Conservation (phyloP, 495 filamentous ascomycete species). For the Talaromyces ruber region DNA sequence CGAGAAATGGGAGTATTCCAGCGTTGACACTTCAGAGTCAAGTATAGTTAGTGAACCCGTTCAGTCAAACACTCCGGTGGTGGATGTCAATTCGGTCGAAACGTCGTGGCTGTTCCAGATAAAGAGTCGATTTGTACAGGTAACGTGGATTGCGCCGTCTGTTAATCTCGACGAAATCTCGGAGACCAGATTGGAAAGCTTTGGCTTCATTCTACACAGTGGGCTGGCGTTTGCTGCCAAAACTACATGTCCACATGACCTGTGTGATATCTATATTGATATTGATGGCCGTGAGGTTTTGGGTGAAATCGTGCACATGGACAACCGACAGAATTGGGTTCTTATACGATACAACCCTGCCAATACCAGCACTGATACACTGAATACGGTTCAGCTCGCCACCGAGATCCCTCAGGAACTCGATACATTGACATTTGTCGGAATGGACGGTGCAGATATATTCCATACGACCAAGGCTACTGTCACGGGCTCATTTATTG, state of each 20-base stretch:
- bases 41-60: not conserved
- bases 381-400: not conserved
- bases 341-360: not conserved
- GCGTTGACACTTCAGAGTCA: not conserved
- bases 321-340: constrained; percentile 3
- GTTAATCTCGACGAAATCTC: not conserved
- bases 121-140: constrained; percentile 3
- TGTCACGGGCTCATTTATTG: constrained; percentile 3
- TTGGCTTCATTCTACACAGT: not conserved
- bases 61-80: not conserved
- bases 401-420: constrained; percentile 1
- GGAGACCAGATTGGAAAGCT: not conserved
- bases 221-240: not conserved
- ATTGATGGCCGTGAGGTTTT: constrained; percentile 2
- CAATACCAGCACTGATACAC: not conserved
- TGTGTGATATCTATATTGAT: constrained; percentile 6
- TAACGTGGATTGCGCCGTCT: constrained; percentile 1
- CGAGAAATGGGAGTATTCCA: constrained; percentile 2
- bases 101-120: not conserved
- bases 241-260: constrained; percentile 1
- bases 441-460: not conserved
- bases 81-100: not conserved
- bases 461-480: not conserved
- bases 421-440: not conserved
- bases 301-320: constrained; percentile 1